Percentiles rank a stretch among this genome's conserved stretches.
Evolutionary conservation across 2,329 filamentous ascomycete genomes (phyloP).

Genomic region (Diaporthe vaccinii): DNA sequence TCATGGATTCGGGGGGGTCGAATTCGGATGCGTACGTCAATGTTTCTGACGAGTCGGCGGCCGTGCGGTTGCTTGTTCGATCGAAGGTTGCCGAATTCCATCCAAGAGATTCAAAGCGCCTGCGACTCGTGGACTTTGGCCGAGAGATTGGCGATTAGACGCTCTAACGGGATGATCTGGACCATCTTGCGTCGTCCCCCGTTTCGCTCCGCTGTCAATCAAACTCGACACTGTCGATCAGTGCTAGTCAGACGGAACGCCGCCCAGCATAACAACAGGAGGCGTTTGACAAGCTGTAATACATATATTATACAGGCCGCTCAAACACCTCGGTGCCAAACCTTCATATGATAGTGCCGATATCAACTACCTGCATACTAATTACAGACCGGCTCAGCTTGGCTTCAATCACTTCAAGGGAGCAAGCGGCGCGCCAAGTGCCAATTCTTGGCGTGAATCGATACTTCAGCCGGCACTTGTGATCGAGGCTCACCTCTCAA

Average conservation of each 20-base stretch:
- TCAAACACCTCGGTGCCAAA: constrained; percentile 13
- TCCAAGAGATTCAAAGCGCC: constrained; percentile 70
- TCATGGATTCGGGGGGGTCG: constrained; percentile 67
- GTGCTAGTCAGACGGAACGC: constrained; percentile 22
- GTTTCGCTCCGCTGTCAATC: constrained; percentile 34
- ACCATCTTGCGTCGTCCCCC: constrained; percentile 10
- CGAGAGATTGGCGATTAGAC: constrained; percentile 69
- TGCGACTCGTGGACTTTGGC: constrained; percentile 75
- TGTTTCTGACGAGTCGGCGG: constrained; percentile 71
- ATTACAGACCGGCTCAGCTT: constrained; percentile 2
- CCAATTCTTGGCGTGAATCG: constrained; percentile 7
- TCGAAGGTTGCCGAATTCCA: constrained; percentile 77
- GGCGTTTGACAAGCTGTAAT: constrained; percentile 28
- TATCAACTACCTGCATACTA: constrained; percentile 3
- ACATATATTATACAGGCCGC: constrained; percentile 22
- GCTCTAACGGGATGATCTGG: constrained; percentile 23
- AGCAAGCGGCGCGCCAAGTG: not conserved
- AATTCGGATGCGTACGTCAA: constrained; percentile 70
- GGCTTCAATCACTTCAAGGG: not conserved
- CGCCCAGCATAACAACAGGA: constrained; percentile 29
- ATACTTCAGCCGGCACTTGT: not conserved
- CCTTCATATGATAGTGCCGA: not conserved
- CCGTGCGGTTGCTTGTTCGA: constrained; percentile 73
- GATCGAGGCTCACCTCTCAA: not conserved
- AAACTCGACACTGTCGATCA: constrained; percentile 36